phyloP scores from a whole-genome alignment of 495 filamentous ascomycete genomes.

The Sordaria brevicollis region DNA sequence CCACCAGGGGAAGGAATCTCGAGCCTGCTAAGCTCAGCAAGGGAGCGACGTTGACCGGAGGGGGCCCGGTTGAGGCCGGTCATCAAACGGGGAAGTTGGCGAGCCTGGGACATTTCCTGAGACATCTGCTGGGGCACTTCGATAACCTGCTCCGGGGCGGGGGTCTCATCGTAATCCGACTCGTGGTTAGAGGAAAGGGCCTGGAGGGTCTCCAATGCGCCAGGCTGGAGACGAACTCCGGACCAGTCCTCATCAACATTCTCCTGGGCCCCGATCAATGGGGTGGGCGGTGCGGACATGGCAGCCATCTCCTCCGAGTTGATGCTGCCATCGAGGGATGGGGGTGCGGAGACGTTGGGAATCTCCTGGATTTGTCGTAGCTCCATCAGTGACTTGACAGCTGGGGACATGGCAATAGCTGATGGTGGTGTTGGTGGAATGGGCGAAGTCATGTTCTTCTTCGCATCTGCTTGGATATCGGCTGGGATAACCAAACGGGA shows the following conservation, averaged over 20 bases:
- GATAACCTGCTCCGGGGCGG: constrained; percentile 37
- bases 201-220: constrained; percentile 66
- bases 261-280: constrained; percentile 53
- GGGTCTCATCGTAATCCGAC: constrained; percentile 33
- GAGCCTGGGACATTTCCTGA: constrained; percentile 22
- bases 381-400: constrained; percentile 54
- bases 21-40: constrained; percentile 51
- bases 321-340: constrained; percentile 80
- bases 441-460: constrained; percentile 55
- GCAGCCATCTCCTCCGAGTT: constrained; percentile 74
- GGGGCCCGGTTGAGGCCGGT: constrained; percentile 20
- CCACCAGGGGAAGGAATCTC: constrained; percentile 83
- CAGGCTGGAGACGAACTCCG: constrained; percentile 62
- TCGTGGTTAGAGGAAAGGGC: constrained; percentile 52
- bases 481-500: constrained; percentile 2
- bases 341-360: constrained; percentile 66
- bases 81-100: constrained; percentile 27
- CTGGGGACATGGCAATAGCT: constrained; percentile 68
- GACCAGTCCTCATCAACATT: constrained; percentile 43
- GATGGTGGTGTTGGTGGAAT: constrained; percentile 66
- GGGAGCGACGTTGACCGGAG: constrained; percentile 31
- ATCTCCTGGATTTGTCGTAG: constrained; percentile 42
- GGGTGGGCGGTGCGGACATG: constrained; percentile 71
- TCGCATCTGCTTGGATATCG: constrained; percentile 22
- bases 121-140: constrained; percentile 35